Conservation (phyloP, 1,284 basidiomycete genomes). For the Trametes versicolor region DNA sequence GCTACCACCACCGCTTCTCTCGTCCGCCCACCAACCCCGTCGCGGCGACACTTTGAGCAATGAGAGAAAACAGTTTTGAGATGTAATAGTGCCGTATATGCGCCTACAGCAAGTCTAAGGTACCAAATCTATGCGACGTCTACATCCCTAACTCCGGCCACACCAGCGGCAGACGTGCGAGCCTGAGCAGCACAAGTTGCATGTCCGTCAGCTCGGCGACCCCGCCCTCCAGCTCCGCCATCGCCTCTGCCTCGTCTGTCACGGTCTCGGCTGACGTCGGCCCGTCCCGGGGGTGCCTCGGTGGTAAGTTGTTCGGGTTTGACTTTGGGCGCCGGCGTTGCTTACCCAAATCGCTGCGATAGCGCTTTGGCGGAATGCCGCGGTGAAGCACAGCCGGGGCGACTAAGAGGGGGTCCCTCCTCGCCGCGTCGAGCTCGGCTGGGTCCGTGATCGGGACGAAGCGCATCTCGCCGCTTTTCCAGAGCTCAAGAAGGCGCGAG, state of each 20-base stretch:
- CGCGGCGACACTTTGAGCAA: too few relatives aligned
- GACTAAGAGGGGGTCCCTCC: background rate
- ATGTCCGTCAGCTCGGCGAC: too few relatives aligned
- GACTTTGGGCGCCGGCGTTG: background rate
- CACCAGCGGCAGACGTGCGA: too few relatives aligned
- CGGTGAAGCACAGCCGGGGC: background rate
- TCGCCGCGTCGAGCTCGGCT: background rate
- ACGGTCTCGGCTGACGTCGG: background rate
- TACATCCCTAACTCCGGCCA: too few relatives aligned
- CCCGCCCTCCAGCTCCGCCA: background rate
- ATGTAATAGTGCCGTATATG: too few relatives aligned
- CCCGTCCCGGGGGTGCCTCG: background rate
- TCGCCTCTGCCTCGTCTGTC: background rate
- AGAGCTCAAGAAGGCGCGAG: background rate
- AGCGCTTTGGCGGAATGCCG: background rate
- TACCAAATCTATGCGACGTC: too few relatives aligned
- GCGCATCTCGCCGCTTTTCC: background rate
- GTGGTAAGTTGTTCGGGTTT: background rate
- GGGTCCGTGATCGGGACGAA: background rate
- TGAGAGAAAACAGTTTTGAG: too few relatives aligned
- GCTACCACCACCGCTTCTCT: too few relatives aligned
- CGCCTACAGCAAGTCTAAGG: too few relatives aligned
- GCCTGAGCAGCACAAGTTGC: too few relatives aligned
- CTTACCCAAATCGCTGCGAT: background rate
- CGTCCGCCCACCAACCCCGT: too few relatives aligned